A percentile compares a stretch with the other conserved stretches of the same genome.
phyloP scores from a whole-genome alignment of 129 eudicot genomes.

The Tagetes patula region DNA sequence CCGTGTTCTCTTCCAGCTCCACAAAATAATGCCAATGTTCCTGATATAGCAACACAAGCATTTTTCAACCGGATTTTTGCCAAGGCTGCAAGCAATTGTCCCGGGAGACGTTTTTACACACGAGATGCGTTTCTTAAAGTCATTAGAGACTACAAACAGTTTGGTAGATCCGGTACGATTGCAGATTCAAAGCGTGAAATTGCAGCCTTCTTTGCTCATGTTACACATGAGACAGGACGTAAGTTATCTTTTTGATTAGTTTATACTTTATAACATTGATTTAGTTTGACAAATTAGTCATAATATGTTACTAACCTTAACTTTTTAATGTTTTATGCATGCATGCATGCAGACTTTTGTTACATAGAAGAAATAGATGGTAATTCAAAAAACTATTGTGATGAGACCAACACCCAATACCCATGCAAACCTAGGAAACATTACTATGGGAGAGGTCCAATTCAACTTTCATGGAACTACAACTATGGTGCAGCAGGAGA shows the following conservation, averaged over 20 bases:
- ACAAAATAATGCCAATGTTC: constrained; percentile 6
- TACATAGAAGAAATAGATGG: constrained; percentile 27
- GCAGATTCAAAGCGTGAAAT: constrained; percentile 33
- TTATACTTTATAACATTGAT: too few species aligned
- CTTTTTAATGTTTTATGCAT: neutral
- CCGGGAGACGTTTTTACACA: constrained; percentile 26
- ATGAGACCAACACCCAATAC: neutral
- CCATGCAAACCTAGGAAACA: constrained; percentile 28
- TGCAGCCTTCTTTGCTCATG: constrained; percentile 43
- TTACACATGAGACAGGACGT: constrained; percentile 25
- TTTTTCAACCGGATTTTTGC: constrained; percentile 17
- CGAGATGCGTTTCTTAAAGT: constrained; percentile 28
- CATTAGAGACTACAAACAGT: constrained; percentile 15
- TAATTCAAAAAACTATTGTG: constrained; percentile 22
- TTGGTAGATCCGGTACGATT: constrained; percentile 30
- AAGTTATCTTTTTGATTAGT: neutral
- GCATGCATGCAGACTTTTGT: constrained; percentile 26
- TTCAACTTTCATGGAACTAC: constrained; percentile 37
- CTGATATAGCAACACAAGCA: constrained; percentile 5
- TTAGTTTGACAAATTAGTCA: neutral
- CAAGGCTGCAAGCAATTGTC: constrained; percentile 9
- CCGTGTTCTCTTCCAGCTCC: constrained; percentile 19
- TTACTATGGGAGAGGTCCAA: constrained; percentile 33
- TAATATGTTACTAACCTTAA: neutral
- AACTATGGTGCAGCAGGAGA: constrained; percentile 35